phyloP scores from a whole-genome alignment of 2,329 filamentous ascomycete species.

The Paramyrothecium roridum region DNA sequence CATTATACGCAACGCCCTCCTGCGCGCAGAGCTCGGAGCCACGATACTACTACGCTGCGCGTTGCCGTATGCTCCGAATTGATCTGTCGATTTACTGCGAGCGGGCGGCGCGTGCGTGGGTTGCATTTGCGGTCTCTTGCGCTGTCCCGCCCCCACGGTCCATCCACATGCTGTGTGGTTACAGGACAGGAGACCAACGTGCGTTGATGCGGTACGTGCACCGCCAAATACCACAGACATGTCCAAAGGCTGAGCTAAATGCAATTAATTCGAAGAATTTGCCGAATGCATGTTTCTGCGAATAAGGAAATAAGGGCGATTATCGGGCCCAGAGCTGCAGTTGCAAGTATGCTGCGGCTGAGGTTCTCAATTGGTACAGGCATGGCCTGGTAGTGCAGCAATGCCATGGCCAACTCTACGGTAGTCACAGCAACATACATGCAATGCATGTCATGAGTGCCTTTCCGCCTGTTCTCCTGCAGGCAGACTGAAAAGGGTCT shows the following conservation, averaged over 20 bases:
- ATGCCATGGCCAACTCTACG: background rate
- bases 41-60: background rate
- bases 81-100: background rate
- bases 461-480: background rate
- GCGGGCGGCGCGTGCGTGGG: background rate
- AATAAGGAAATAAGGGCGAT: background rate
- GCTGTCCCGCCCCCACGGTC: background rate
- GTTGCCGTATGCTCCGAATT: background rate
- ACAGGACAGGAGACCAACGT: background rate
- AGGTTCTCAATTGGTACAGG: background rate
- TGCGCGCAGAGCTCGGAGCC: background rate
- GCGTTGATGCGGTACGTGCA: background rate
- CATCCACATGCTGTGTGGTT: background rate
- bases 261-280: background rate
- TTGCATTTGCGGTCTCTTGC: background rate
- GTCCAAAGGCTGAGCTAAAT: background rate
- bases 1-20: too few relatives aligned
- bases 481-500: background rate
- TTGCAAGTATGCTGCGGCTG: background rate
- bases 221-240: too few relatives aligned
- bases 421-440: background rate
- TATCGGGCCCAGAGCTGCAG: background rate
- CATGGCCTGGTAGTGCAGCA: background rate
- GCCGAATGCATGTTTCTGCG: background rate
- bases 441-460: background rate